These are phyloP conservation scores for Emmonsiellopsis sp. DNA, from an alignment of 2,329 filamentous ascomycete genomes.

Conservation along the genomic window DNA sequence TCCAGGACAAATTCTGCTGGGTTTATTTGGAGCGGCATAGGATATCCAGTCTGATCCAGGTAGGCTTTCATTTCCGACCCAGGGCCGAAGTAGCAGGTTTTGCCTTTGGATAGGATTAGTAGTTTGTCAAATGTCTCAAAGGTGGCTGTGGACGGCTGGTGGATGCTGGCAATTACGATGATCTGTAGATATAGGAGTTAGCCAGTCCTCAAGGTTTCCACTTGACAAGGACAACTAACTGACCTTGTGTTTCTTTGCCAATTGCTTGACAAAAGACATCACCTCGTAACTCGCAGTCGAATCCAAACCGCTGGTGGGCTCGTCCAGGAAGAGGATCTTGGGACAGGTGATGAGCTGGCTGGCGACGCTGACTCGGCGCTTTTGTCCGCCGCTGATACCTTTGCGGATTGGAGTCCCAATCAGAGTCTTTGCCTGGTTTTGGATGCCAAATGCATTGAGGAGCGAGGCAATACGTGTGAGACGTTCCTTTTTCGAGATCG, in stretches of 20 bases:
- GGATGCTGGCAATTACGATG: slow-evolving; percentile 72
- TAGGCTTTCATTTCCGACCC: slow-evolving; percentile 51
- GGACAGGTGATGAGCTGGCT: slow-evolving; percentile 74
- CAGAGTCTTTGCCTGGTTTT: slow-evolving; percentile 58
- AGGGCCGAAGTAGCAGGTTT: slow-evolving; percentile 64
- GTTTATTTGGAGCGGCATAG: slow-evolving; percentile 63
- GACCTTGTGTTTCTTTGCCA: slow-evolving; percentile 59
- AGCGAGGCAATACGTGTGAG: slow-evolving; percentile 56
- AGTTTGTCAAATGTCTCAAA: slow-evolving; percentile 76
- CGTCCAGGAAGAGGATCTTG: slow-evolving; percentile 72
- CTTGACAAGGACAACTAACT: slow-evolving; percentile 13
- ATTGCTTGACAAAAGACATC: slow-evolving; percentile 59
- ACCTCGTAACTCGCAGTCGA: slow-evolving; percentile 70
- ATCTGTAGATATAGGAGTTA: slow-evolving; percentile 39
- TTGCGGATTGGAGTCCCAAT: slow-evolving; percentile 77
- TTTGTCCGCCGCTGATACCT: slow-evolving; percentile 78
- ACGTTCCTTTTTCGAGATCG: slow-evolving; percentile 49
- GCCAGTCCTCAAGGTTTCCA: neutral
- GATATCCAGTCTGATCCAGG: slow-evolving; percentile 52
- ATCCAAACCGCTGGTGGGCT: slow-evolving; percentile 76
- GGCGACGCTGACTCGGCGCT: slow-evolving; percentile 69
- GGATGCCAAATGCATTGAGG: slow-evolving; percentile 64
- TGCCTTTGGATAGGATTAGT: slow-evolving; percentile 61
- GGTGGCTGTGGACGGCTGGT: slow-evolving; percentile 72
- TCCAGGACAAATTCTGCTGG: slow-evolving; percentile 75